Evolutionary conservation across 441 rosid genomes (phyloP), one percentile per base, ranked within the genome.

Genomic region (Euphorbia celastroides): DNA sequence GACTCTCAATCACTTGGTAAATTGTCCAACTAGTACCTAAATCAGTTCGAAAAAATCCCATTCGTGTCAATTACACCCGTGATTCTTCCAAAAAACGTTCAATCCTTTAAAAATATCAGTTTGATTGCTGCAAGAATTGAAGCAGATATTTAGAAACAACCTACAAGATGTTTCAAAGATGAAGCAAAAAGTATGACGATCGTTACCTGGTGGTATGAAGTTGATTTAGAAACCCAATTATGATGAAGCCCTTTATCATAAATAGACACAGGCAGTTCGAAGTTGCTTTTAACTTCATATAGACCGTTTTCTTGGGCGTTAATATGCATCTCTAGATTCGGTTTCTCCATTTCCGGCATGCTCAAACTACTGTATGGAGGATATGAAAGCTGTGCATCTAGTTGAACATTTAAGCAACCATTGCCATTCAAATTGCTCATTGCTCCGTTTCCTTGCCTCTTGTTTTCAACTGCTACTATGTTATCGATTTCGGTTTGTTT

Each of bases 301-400:
- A 60, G 54, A 34, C 60, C 78, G 69, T 77, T 75, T 65, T 70
- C 88, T 72, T 76, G 86, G 46, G 74, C 62, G 66, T 79, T 81
- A 69, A 74, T 74, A 71, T 76, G 82, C 76, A 69, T 68, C n/a
- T 75, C 79, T 5, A 63, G 79, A 72, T 74, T 76, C 68, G 75
- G 48, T 74, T 75, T 81, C 77, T 77, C 69, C 56, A 75, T 70
- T 9, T 78, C 82, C 0, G 75, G 78, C 69, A 79, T 60, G 77
- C 64, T 65, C 50, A 79, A 67, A 69, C 77, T 75, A 63, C 71
- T 31, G 48, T 64, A 82, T 20, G 84, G 80, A 20, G 81, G 78
- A 68, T 71, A 89, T 6, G 88, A 70, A 77, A 81, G 84, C 65
- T 85, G 88, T 14, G 86, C 91, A 19, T 81, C 79, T 2, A 80